Evolutionary conservation across 805 yeast genomes (phyloP).

Genomic region (Candida boleticola): DNA sequence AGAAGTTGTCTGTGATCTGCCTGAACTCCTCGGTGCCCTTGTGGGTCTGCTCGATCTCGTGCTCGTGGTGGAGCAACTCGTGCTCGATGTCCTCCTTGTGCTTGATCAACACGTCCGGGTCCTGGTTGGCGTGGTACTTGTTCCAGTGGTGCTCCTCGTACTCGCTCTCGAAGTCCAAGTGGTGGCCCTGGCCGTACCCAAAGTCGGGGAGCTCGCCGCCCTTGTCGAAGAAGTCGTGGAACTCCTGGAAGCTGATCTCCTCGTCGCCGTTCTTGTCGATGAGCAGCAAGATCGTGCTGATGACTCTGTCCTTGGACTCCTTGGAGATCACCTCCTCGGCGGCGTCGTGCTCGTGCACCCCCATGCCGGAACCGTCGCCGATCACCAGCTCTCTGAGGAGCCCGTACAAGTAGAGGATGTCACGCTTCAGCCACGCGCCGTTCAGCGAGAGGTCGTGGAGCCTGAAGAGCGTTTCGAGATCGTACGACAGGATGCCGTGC

Average conservation of each 20-base stretch:
- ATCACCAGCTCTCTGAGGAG: constrained; percentile 66
- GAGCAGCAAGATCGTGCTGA: constrained; percentile 50
- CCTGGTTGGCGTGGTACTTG: constrained; percentile 68
- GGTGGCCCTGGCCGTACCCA: constrained; percentile 93
- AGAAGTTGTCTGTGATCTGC: constrained; percentile 24
- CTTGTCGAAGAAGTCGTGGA: constrained; percentile 53
- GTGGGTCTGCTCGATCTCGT: constrained; percentile 67
- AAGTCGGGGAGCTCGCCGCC: constrained; percentile 87
- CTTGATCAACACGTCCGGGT: constrained; percentile 76
- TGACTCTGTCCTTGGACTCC: constrained; percentile 54
- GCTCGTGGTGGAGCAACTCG: constrained; percentile 81
- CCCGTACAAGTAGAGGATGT: constrained; percentile 82
- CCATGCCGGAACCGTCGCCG: constrained; percentile 91
- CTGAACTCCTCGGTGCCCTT: constrained; percentile 26
- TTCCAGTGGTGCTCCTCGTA: constrained; percentile 96
- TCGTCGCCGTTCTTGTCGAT: constrained; percentile 70
- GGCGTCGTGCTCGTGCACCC: constrained; percentile 57
- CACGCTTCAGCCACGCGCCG: constrained; percentile 55
- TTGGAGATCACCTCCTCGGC: constrained; percentile 53
- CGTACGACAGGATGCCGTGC: constrained; percentile 74
- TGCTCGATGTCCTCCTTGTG: constrained; percentile 90
- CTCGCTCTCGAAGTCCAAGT: constrained; percentile 88
- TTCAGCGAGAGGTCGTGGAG: constrained; percentile 70
- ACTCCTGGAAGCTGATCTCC: constrained; percentile 63
- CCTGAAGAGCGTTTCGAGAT: constrained; percentile 71